Base-by-base conservation (phyloP, 495 filamentous ascomycete genomes). In the Lasiosphaeris hirsuta region DNA sequence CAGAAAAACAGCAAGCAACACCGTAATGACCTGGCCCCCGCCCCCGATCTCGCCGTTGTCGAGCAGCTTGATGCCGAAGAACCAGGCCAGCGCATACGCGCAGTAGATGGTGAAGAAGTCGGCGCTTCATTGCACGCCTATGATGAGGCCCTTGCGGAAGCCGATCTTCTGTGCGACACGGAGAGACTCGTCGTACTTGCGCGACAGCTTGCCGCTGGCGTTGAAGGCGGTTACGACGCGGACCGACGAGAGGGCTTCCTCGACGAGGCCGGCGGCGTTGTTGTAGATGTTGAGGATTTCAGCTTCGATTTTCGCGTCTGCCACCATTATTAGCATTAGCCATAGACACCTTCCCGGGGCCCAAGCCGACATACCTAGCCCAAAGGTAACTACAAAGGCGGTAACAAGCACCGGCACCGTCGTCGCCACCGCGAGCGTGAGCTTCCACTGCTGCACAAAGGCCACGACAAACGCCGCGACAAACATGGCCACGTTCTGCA, bases 211-310 rank as follows among this genome's bases (percentile, higher is more conserved):
- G 36, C 88, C 82, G 67, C 96, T 89, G 2, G 90, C 95, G 50
- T 85, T 87, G 64, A 96, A 97, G 7, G 93, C 93, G 6, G 85
- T 86, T 11, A 91, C 89, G 66, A 92, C 96, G 23, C 92, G 81
- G 63, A 94, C 88, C 3, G 90, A 94, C 59, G 86, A 90, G 63
- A 97, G 82, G 52, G 95, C 91, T 68, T 96, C 92, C 68, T 97
- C 93, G 2, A 30, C 2, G 23, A 30, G 23, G 23, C 23, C 23
- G 5, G 23, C 23, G 23, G 23, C 23, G 23, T 30, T 2, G 23
- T 30, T 30, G 23, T 30, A 30, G 23, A 30, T 30, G 23, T 30
- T 30, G 23, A 30, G 23, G 5, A 30, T 30, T 5, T 30, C 23
- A 5, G 23, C 23, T 30, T 30, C 23, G 23, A 30, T 30, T 30